Evolutionary conservation across 139 green algal genomes (phyloP).

Genomic region (Edaphochlamys debaryana): DNA sequence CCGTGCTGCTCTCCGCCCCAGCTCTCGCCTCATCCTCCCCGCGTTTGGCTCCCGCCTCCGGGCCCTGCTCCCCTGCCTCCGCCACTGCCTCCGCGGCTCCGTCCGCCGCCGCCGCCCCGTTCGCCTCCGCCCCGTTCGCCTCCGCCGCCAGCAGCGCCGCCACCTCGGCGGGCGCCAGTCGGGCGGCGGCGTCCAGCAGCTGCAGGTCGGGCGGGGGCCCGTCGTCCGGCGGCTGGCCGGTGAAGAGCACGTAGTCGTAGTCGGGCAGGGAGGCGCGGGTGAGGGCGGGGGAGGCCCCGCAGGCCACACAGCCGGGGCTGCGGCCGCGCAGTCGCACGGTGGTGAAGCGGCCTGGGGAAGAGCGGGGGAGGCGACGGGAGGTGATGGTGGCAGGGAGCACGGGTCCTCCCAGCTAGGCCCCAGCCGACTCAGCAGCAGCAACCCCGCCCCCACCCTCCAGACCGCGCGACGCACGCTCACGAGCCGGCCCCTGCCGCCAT

Average conservation of each 20-base stretch:
- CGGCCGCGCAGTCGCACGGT: constrained; percentile 77
- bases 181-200: constrained; percentile 28
- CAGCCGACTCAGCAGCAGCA: no score
- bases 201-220: constrained; percentile 41
- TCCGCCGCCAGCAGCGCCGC: background rate
- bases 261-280: constrained; percentile 55
- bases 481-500: no score
- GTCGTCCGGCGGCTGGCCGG: constrained; percentile 64
- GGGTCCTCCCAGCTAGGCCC: no score
- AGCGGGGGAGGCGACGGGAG: background rate
- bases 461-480: no score
- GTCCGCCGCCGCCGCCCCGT: background rate
- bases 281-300: constrained; percentile 65
- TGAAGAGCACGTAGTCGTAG: constrained; percentile 88
- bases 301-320: constrained; percentile 71
- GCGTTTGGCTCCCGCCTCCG: no score
- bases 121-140: background rate
- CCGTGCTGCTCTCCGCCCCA: no score
- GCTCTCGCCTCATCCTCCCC: background rate
- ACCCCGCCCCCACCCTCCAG: no score
- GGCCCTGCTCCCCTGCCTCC: background rate
- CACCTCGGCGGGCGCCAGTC: background rate
- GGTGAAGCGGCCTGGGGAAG: constrained; percentile 66
- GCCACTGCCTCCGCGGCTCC: background rate
- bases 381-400: background rate